Evolutionary conservation across 2,329 filamentous ascomycete genomes (phyloP).

Genomic region (Verticillium longisporum): DNA sequence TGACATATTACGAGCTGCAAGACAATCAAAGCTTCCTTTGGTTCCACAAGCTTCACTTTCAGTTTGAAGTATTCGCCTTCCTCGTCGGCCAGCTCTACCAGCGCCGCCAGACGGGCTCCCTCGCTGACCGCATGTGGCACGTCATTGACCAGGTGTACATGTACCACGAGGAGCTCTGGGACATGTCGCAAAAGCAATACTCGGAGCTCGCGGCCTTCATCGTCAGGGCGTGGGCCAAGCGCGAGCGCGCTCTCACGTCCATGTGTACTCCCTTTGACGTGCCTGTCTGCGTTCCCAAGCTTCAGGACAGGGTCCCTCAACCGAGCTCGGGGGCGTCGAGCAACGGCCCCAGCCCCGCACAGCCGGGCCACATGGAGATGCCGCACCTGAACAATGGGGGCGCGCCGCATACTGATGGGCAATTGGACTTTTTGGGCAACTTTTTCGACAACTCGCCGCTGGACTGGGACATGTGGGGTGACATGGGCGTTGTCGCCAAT

Average conservation of each 20-base stretch:
- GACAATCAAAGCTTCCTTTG: slow-evolving; percentile 43
- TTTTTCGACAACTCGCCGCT: slow-evolving; percentile 35
- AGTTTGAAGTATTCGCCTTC: slow-evolving; percentile 48
- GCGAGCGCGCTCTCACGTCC: slow-evolving; percentile 33
- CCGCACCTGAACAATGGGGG: slow-evolving; percentile 12
- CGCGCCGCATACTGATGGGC: slow-evolving; percentile 12
- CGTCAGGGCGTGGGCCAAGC: slow-evolving; percentile 45
- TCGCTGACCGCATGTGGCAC: slow-evolving; percentile 49
- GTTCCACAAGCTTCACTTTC: slow-evolving; percentile 49
- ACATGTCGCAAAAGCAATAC: slow-evolving; percentile 38
- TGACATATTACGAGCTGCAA: slow-evolving; percentile 34
- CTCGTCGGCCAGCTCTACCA: slow-evolving; percentile 46
- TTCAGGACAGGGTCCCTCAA: slow-evolving; percentile 36
- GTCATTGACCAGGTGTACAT: slow-evolving; percentile 38
- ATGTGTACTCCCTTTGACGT: slow-evolving; percentile 30
- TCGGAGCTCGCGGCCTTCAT: slow-evolving; percentile 37
- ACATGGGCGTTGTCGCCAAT: slow-evolving; percentile 3
- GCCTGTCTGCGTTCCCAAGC: slow-evolving; percentile 37
- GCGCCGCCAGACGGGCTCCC: slow-evolving; percentile 33
- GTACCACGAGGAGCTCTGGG: slow-evolving; percentile 43
- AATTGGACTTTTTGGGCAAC: slow-evolving; percentile 35
- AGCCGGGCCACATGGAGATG: slow-evolving; percentile 14
- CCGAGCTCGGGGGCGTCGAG: slow-evolving; percentile 22
- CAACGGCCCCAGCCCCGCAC: slow-evolving; percentile 19
- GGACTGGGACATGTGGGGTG: slow-evolving; percentile 40